Percentiles rank a stretch among this genome's conserved stretches.
Conservation (phyloP, 371 early-diverging fungal genomes). For the Actinomortierella ambigua region DNA sequence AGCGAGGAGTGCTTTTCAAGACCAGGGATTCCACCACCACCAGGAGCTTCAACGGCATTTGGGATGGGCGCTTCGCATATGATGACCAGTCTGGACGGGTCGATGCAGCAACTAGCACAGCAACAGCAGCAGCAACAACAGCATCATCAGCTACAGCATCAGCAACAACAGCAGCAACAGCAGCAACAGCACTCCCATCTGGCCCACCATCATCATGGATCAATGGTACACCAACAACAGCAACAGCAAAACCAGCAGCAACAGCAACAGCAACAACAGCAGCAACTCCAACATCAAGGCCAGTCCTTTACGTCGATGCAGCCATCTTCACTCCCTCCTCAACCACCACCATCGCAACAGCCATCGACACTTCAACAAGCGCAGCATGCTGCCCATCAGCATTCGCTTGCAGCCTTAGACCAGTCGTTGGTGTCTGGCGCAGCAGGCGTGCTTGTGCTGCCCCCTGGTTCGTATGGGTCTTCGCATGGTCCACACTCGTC, state of each 20-base stretch:
- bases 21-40: conserved; percentile 15
- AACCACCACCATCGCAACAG: too few relatives aligned
- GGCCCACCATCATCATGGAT: conserved; percentile 2
- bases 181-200: conserved; percentile 12
- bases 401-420: too few relatives aligned
- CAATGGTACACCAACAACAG: background rate
- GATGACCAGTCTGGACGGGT: conserved; percentile 46
- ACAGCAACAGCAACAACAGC: conserved; percentile 11
- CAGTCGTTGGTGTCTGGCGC: too few relatives aligned
- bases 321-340: too few relatives aligned
- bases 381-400: too few relatives aligned
- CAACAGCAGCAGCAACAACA: conserved; percentile 24
- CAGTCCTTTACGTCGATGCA: too few relatives aligned
- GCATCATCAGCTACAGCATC: conserved; percentile 18
- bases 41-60: conserved; percentile 23
- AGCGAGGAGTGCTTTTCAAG: conserved; percentile 43
- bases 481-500: too few relatives aligned
- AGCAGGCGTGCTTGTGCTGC: too few relatives aligned
- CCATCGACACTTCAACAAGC: too few relatives aligned
- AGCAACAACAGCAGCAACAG: conserved; percentile 13
- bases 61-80: conserved; percentile 33
- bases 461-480: too few relatives aligned
- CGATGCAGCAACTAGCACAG: conserved; percentile 20
- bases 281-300: background rate
- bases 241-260: conserved; percentile 20